Percentiles rank a stretch among this genome's conserved stretches.
phyloP scores from a whole-genome alignment of 2,329 filamentous ascomycete genomes.

The Sclerotinia glacialis region DNA sequence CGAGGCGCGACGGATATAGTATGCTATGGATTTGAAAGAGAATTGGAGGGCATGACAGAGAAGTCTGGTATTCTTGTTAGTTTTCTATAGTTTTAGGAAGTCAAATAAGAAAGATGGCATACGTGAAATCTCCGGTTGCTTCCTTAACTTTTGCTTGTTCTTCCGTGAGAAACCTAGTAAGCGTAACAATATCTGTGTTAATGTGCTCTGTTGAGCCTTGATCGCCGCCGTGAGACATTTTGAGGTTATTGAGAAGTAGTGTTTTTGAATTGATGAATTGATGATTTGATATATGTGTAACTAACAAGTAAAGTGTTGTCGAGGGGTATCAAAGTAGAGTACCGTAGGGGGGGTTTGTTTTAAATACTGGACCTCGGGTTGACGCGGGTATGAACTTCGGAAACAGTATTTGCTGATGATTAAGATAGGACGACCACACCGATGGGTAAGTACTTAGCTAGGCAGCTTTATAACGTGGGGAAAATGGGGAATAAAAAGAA shows the following conservation, averaged over 20 bases:
- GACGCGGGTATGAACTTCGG: constrained; percentile 29
- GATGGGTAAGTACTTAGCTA: neutral
- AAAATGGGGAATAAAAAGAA: neutral
- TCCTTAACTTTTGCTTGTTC: constrained; percentile 91
- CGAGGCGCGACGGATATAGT: constrained; percentile 95
- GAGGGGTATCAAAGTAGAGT: neutral
- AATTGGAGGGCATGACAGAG: constrained; percentile 98
- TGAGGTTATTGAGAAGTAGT: constrained; percentile 23
- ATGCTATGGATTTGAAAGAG: constrained; percentile 99
- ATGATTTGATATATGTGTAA: neutral
- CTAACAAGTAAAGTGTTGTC: neutral
- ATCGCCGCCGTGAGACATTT: constrained; percentile 32
- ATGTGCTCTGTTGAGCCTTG: constrained; percentile 65
- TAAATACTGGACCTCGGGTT: constrained; percentile 35
- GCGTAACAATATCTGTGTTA: constrained; percentile 93
- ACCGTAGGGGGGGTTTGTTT: constrained; percentile 8
- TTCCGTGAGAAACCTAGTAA: constrained; percentile 93
- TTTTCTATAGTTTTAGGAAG: neutral
- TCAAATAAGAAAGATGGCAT: constrained; percentile 40
- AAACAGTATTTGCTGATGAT: constrained; percentile 19
- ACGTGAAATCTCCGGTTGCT: constrained; percentile 98
- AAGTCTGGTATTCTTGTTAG: constrained; percentile 56
- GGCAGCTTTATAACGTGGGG: neutral
- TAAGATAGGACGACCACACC: neutral
- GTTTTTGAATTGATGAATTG: constrained; percentile 11